A percentile compares a stretch with the other conserved stretches of the same genome.
Conservation (phyloP, 495 filamentous ascomycete species). For the Rhypophila decipiens region DNA sequence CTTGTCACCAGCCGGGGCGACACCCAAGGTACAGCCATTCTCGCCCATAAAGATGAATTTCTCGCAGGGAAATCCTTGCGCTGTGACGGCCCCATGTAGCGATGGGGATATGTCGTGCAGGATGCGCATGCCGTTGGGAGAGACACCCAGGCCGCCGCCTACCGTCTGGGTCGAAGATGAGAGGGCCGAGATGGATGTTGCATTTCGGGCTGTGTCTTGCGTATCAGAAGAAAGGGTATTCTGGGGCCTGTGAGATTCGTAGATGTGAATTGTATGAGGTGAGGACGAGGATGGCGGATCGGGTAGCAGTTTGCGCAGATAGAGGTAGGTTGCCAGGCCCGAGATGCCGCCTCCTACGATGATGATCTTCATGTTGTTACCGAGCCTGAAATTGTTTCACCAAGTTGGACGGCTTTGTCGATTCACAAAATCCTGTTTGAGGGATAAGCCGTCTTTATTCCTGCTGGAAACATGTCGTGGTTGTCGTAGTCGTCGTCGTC, state of each 20-base stretch:
- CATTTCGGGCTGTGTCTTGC: slow-evolving; percentile 24
- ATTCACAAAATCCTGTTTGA: too few relatives aligned
- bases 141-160: slow-evolving; percentile 45
- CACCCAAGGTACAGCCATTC: slow-evolving; percentile 11
- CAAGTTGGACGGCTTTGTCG: too few relatives aligned
- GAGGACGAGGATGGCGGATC: slow-evolving; percentile 1
- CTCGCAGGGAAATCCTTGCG: slow-evolving; percentile 10
- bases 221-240: slow-evolving; percentile 9
- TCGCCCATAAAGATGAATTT: slow-evolving; percentile 12
- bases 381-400: too few relatives aligned
- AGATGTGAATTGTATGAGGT: slow-evolving; percentile 25
- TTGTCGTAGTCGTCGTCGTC: too few relatives aligned
- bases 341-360: slow-evolving; percentile 49
- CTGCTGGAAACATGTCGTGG: too few relatives aligned
- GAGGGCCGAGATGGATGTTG: slow-evolving; percentile 8
- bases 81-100: slow-evolving; percentile 17
- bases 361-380: slow-evolving; percentile 47
- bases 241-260: slow-evolving; percentile 23
- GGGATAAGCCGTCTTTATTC: too few relatives aligned
- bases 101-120: slow-evolving; percentile 33
- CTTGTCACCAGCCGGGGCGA: slow-evolving; percentile 5
- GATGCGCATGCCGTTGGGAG: slow-evolving; percentile 45
- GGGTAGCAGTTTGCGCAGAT: slow-evolving; percentile 43
- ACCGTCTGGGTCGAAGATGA: slow-evolving; percentile 30
- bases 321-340: slow-evolving; percentile 43